Base-by-base conservation (phyloP, 352 stramenopile species). In the Phytophthora cactorum region DNA sequence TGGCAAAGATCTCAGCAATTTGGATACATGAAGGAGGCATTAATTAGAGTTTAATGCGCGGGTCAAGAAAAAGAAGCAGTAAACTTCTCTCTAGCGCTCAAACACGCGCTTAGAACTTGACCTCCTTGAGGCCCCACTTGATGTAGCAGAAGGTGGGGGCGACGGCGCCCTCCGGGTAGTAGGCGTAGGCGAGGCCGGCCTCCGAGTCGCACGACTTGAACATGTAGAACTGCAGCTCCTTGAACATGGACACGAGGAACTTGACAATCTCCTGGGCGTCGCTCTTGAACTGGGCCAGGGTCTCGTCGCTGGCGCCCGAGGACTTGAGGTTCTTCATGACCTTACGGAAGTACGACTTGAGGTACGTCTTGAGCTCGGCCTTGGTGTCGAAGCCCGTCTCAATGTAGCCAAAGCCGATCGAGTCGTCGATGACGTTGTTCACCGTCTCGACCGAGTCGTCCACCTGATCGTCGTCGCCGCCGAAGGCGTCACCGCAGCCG, bases 311-410 rank as follows among this genome's bases (percentile, higher is more conserved):
- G 45, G 74, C 75, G 56, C 64, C 58, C 9, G 66, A 72, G 1
- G 77, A 63, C 76, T 86, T 89, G 54, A 87, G 77, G 72, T 86
- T 53, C 68, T 89, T 89, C 77, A 89, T 87, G 51, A 70, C 63
- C 77, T 89, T 89, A 55, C 80, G 80, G 67, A 89, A 89, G 70
- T 77, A 85, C 59, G 77, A 85, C 78, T 89, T 89, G 59, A 89
- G 75, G 74, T 89, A 89, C 64, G 78, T 84, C 74, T 89, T 89
- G 28, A 89, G 72, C 69, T 89, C 80, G 10, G 78, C 67, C 74
- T 85, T 86, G 52, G 77, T 84, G 70, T 83, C 78, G 60, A 89
- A 89, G 55, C 75, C 76, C 49, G 77, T 89, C 69, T 89, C 80
- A 6, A 78, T 73, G 72, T 89, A 89, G 51, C 75, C 78, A 44